A percentile compares a stretch with the other conserved stretches of the same genome.
phyloP scores from a whole-genome alignment of 177 flowering plant genomes.

The Vitis hybrid region DNA sequence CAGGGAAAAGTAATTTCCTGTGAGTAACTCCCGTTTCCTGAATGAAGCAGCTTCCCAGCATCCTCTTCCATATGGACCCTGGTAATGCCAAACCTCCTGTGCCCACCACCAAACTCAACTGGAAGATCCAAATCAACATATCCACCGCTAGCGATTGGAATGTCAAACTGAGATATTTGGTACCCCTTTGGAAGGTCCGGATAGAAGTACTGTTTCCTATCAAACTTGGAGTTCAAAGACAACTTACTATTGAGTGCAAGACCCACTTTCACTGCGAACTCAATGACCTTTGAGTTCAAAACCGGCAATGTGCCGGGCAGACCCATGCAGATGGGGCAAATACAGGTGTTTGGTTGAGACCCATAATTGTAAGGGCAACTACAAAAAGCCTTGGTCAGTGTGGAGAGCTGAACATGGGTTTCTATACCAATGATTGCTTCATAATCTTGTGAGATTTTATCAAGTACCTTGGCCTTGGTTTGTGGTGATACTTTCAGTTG shows the following conservation, averaged over 20 bases:
- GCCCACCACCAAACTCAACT: slow-evolving; percentile 91
- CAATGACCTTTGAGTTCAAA: slow-evolving; percentile 83
- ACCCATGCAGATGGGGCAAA: slow-evolving; percentile 95
- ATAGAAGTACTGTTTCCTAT: slow-evolving; percentile 92
- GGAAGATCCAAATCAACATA: slow-evolving; percentile 86
- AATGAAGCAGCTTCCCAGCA: slow-evolving; percentile 92
- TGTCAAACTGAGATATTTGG: slow-evolving; percentile 91
- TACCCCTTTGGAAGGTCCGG: slow-evolving; percentile 97
- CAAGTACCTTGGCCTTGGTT: slow-evolving; percentile 25
- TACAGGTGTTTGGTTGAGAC: slow-evolving; percentile 69
- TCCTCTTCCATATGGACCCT: slow-evolving; percentile 99
- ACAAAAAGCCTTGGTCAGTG: slow-evolving; percentile 86
- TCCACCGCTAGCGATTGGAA: slow-evolving; percentile 78
- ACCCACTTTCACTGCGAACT: slow-evolving; percentile 75
- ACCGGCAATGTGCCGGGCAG: slow-evolving; percentile 91
- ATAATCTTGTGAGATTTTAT: slow-evolving; percentile 48
- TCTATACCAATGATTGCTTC: slow-evolving; percentile 91
- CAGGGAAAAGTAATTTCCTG: slow-evolving; percentile 41
- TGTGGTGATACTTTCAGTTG: slow-evolving; percentile 23
- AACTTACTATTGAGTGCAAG: slow-evolving; percentile 80
- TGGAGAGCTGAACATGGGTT: slow-evolving; percentile 88
- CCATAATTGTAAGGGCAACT: slow-evolving; percentile 80
- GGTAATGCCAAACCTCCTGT: slow-evolving; percentile 84
- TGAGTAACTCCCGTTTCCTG: slow-evolving; percentile 59
- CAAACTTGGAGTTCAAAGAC: slow-evolving; percentile 78